Evolutionary conservation across 805 yeast species (phyloP).

Genomic region (Torulaspora quercuum): DNA sequence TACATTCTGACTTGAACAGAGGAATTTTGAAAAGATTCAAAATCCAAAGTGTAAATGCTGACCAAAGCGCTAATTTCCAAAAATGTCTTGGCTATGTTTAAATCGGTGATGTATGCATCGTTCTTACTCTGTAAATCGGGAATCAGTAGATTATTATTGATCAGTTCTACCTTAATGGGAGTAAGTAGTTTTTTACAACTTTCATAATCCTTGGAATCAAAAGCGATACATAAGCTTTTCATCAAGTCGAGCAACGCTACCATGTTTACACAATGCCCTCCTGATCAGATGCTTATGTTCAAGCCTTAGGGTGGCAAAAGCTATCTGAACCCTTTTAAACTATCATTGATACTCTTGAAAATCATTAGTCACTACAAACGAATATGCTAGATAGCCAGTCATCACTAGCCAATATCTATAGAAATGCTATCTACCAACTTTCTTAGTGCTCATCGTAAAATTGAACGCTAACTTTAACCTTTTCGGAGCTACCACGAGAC

Average conservation of each 20-base stretch:
- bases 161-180: slow-evolving; percentile 71
- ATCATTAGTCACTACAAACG: slow-evolving; percentile 5
- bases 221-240: slow-evolving; percentile 61
- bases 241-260: slow-evolving; percentile 65
- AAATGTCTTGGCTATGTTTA: slow-evolving; percentile 73
- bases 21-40: slow-evolving; percentile 65
- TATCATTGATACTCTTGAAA: neutral
- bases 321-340: neutral
- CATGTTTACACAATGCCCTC: slow-evolving; percentile 21
- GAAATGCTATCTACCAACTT: slow-evolving; percentile 1
- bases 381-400: neutral
- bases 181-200: slow-evolving; percentile 62
- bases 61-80: slow-evolving; percentile 86
- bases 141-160: slow-evolving; percentile 71
- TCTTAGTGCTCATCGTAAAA: slow-evolving; percentile 33
- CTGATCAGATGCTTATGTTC: neutral
- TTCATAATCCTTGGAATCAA: slow-evolving; percentile 56
- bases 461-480: slow-evolving; percentile 51
- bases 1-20: slow-evolving; percentile 74
- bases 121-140: slow-evolving; percentile 47
- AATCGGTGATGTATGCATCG: slow-evolving; percentile 51
- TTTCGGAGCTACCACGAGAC: slow-evolving; percentile 48
- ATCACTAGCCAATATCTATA: slow-evolving; percentile 2
- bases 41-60: slow-evolving; percentile 60
- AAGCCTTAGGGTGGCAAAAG: slow-evolving; percentile 15